Base-by-base conservation (phyloP, 2,329 filamentous ascomycete species). In the Fusarium annulatum region DNA sequence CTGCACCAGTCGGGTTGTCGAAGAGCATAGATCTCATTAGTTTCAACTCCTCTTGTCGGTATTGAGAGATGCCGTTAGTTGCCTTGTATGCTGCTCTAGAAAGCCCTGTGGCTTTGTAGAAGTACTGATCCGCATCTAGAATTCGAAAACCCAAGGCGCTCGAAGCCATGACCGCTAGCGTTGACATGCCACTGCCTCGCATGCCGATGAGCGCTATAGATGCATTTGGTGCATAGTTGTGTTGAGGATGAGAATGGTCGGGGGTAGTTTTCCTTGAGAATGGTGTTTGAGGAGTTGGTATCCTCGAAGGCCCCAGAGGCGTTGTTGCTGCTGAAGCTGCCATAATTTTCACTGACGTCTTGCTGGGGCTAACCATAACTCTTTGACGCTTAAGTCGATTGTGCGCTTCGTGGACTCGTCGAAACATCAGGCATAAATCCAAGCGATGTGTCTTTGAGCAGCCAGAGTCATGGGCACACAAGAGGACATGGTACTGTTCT, bases 11-110 rank as follows among this genome's bases (percentile, higher is more conserved):
- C 0, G 63, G 63, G 2, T 67, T 67, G 0, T 61, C 53, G 8
- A 61, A 67, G 2, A 67, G 64, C 64, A 67, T 67, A 2, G 45
- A 61, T n/a, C 26, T 42, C 53, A 67, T 67, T 2, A 46, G 16
- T 5, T 38, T 36, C 1, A 67, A 9, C 7, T 67, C 64, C 5
- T 67, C 41, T 14, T 67, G 64, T 6, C 63, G 64, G 9, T 67
- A 67, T 36, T 67, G 15, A 2, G 53, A 6, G 6, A 61, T 67
- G 0, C 63, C 53, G 7, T 61, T 33, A 0, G 53, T 5, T 1
- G 62, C 5, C 5, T 67, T 61, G 9, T 67, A 67, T 1, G 33
- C 33, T 8, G 52, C 64, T 4, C 64, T 5, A 1, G 64, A 67
- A 9, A 61, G 46, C 1, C 62, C 39, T 0, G 64, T 67, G 2